Evolutionary conservation across 2,329 filamentous ascomycete genomes (phyloP).

Genomic region (Macroventuria anomochaeta): DNA sequence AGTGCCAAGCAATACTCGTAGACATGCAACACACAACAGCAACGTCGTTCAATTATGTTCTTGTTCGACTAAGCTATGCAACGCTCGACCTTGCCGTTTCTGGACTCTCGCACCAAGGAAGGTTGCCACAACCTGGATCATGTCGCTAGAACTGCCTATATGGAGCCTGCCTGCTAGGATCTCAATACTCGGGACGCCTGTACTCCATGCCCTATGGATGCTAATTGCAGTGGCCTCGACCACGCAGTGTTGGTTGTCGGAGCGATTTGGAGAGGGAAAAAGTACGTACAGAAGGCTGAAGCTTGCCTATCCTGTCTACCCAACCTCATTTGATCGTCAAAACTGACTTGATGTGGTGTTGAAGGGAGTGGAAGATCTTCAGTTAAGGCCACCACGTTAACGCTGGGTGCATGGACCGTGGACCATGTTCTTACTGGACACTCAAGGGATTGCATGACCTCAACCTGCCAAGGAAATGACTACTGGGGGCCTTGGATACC

Average conservation of each 20-base stretch:
- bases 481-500: not conserved
- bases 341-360: constrained; percentile 43
- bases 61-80: constrained; percentile 32
- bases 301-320: constrained; percentile 32
- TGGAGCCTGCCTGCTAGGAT: not conserved
- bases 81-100: constrained; percentile 17
- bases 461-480: not conserved
- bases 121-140: not conserved
- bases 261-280: constrained; percentile 4
- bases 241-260: not conserved
- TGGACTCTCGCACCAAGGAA: constrained; percentile 7
- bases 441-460: not conserved
- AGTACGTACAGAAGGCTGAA: constrained; percentile 46
- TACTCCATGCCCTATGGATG: constrained; percentile 1
- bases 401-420: not conserved
- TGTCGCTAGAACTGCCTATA: not conserved
- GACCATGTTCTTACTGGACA: not conserved
- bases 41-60: constrained; percentile 38
- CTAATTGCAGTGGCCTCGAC: constrained; percentile 16
- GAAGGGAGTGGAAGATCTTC: constrained; percentile 27
- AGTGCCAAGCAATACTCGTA: constrained; percentile 30
- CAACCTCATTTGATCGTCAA: constrained; percentile 31
- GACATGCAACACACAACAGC: constrained; percentile 23
- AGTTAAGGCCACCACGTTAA: not conserved
- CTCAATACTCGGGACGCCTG: not conserved